These are phyloP conservation scores for Zymoseptoria brevis DNA, from an alignment of 2,329 filamentous ascomycete genomes.

Conservation along the genomic window DNA sequence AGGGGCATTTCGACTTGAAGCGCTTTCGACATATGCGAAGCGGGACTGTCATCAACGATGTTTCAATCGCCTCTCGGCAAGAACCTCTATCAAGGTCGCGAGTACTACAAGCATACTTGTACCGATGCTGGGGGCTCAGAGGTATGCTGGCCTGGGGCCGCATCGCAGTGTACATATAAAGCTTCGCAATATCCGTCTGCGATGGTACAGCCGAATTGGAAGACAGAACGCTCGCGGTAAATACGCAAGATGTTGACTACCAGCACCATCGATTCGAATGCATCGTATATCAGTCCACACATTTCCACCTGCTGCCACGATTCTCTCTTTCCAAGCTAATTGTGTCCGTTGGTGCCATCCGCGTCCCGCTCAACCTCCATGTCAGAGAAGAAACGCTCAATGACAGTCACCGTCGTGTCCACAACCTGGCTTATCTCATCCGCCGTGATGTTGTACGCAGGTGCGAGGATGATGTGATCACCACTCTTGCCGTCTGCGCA, in stretches of 20 bases:
- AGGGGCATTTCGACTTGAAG: background rate
- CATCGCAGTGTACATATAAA: too few species aligned
- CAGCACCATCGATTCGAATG: too few species aligned
- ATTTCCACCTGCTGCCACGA: background rate
- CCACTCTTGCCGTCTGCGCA: constrained; percentile 52
- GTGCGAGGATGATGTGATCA: constrained; percentile 63
- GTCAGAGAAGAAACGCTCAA: constrained; percentile 41
- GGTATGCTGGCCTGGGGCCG: too few species aligned
- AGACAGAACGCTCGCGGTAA: too few species aligned
- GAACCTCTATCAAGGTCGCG: background rate
- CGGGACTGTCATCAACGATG: background rate
- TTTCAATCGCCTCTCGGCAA: background rate
- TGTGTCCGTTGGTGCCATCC: background rate
- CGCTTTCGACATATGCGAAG: background rate
- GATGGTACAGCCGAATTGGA: too few species aligned
- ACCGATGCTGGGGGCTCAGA: background rate
- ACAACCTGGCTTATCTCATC: constrained; percentile 52
- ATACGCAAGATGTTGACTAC: too few species aligned
- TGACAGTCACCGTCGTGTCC: constrained; percentile 42
- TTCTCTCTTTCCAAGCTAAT: background rate
- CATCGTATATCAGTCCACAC: too few species aligned
- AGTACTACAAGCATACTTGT: background rate
- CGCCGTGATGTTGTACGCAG: constrained; percentile 56
- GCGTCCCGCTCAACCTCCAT: background rate
- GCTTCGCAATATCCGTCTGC: too few species aligned